These are phyloP conservation scores for Xylaria sp. DNA, from an alignment of 2,329 filamentous ascomycete genomes.

Conservation along the genomic window DNA sequence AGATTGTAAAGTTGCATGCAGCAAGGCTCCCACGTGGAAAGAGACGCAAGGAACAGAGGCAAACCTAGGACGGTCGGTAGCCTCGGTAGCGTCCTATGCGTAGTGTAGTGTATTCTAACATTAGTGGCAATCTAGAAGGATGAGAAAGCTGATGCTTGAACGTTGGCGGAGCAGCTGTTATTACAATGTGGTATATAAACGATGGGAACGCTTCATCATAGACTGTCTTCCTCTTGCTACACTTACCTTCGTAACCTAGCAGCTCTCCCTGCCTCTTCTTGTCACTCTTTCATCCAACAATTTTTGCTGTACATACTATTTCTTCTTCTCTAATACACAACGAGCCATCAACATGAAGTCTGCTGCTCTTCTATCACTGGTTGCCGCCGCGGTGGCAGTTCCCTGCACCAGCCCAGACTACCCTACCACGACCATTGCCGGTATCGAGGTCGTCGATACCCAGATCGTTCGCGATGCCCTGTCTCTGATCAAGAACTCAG, in stretches of 20 bases:
- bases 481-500: constrained; percentile 31
- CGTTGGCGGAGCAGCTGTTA: not conserved
- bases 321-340: constrained; percentile 8
- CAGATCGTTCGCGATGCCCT: constrained; percentile 34
- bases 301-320: constrained; percentile 11
- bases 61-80: not conserved
- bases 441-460: constrained; percentile 37
- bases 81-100: not conserved
- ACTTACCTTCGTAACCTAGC: constrained; percentile 5
- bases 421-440: constrained; percentile 33
- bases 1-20: constrained; percentile 1
- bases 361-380: constrained; percentile 22
- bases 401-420: constrained; percentile 25
- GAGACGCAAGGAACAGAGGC: not conserved
- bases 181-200: constrained; percentile 21
- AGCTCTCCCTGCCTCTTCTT: constrained; percentile 11
- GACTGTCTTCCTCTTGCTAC: not conserved
- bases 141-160: not conserved
- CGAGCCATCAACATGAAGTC: constrained; percentile 22
- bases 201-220: constrained; percentile 2
- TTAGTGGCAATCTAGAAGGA: constrained; percentile 10
- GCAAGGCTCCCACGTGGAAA: constrained; percentile 16
- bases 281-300: constrained; percentile 22
- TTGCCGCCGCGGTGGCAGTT: constrained; percentile 11
- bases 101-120: not conserved